These are phyloP conservation scores for Nyssa sinensis DNA, from an alignment of 148 eudicot species.

Conservation along the genomic window DNA sequence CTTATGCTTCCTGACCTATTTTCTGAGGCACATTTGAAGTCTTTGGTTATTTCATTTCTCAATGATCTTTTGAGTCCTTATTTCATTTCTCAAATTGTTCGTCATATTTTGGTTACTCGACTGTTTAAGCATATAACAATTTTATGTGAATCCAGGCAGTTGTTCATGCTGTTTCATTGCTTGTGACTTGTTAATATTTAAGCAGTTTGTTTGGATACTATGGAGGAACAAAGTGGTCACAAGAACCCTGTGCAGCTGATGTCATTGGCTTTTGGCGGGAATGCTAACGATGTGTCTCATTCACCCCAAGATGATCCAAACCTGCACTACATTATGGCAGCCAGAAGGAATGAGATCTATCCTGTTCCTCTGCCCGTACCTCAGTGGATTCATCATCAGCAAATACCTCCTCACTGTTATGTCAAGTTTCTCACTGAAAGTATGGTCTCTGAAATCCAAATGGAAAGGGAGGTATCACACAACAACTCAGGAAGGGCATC, in stretches of 20 bases:
- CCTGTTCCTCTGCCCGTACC: slow-evolving; percentile 13
- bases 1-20: no score
- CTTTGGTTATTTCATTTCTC: background rate
- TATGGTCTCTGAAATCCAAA: slow-evolving; percentile 23
- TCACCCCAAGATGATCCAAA: slow-evolving; percentile 13
- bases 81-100: background rate
- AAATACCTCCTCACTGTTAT: slow-evolving; percentile 19
- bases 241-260: slow-evolving; percentile 21
- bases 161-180: slow-evolving; percentile 1
- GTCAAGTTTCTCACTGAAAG: slow-evolving; percentile 25
- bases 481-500: slow-evolving; percentile 12
- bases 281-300: slow-evolving; percentile 12
- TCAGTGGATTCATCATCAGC: slow-evolving; percentile 31
- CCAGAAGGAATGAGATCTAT: slow-evolving; percentile 11
- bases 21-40: background rate
- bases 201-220: slow-evolving; percentile 11
- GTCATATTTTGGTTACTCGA: background rate
- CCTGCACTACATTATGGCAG: slow-evolving; percentile 5
- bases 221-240: slow-evolving; percentile 27
- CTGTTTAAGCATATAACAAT: background rate
- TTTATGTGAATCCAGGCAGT: background rate
- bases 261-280: slow-evolving; percentile 25
- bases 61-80: background rate
- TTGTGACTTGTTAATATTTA: background rate
- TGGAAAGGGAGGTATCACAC: slow-evolving; percentile 20